A percentile compares a stretch with the other conserved stretches of the same genome.
Conservation (phyloP, 1,284 basidiomycete genomes). For the Tylopilus sp. region DNA sequence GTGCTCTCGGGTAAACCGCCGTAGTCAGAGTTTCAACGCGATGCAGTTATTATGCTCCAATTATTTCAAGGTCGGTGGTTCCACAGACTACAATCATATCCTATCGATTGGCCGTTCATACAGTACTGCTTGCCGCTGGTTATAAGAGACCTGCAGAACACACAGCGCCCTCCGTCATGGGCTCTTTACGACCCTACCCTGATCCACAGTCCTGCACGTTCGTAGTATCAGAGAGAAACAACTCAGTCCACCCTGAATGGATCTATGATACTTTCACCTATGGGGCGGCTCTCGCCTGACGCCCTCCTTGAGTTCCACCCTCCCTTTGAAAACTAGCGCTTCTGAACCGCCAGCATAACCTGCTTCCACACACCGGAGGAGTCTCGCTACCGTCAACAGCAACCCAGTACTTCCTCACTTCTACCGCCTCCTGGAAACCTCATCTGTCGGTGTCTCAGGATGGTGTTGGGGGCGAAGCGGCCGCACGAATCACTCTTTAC, state of each 20-base stretch:
- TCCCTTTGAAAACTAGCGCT: too few species aligned
- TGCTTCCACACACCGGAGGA: too few species aligned
- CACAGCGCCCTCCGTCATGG: conserved; percentile 31
- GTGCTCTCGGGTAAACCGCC: conserved; percentile 10
- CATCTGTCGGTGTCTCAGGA: too few species aligned
- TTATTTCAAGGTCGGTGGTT: conserved; percentile 7
- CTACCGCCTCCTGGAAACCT: too few species aligned
- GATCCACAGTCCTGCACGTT: background rate
- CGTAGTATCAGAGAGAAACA: background rate
- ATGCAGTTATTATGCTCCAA: background rate
- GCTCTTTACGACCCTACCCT: conserved; percentile 1
- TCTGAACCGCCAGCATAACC: too few species aligned
- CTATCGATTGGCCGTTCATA: conserved; percentile 12
- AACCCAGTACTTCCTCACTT: too few species aligned
- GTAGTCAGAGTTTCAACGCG: conserved; percentile 5
- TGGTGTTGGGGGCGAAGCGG: too few species aligned
- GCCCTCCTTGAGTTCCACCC: too few species aligned
- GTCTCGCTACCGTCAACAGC: too few species aligned
- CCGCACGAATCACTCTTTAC: too few species aligned
- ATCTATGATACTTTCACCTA: too few species aligned
- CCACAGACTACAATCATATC: conserved; percentile 2
- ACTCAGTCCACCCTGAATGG: background rate
- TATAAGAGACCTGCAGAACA: conserved; percentile 6
- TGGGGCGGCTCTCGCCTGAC: too few species aligned
- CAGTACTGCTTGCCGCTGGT: conserved; percentile 7